Percentiles rank a stretch among this genome's conserved stretches.
These are phyloP conservation scores for Bryopsis sp. DNA, from an alignment of 139 green algal genomes.

Conservation along the genomic window DNA sequence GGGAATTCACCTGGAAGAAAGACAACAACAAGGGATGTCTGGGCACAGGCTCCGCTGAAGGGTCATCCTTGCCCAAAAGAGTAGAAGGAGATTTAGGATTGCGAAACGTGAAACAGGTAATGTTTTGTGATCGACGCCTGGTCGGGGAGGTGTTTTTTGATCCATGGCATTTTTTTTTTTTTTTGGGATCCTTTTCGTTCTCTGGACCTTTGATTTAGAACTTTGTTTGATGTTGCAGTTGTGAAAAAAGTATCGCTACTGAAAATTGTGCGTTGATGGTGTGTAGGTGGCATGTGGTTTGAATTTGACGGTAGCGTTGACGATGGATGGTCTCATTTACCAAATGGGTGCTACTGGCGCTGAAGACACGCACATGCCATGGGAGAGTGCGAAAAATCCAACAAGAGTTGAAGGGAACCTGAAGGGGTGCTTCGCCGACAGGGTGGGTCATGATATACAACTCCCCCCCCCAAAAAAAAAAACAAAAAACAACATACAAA, in stretches of 20 bases:
- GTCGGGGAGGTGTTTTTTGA: no score
- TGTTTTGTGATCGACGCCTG: no score
- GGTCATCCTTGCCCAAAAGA: slow-evolving; percentile 45
- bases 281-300: slow-evolving; percentile 62
- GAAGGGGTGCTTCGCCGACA: slow-evolving; percentile 25
- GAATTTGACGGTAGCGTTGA: slow-evolving; percentile 69
- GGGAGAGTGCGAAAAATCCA: slow-evolving; percentile 31
- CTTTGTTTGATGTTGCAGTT: no score
- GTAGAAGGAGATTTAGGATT: slow-evolving; percentile 28
- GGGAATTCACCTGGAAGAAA: slow-evolving; percentile 43
- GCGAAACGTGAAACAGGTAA: slow-evolving; percentile 33
- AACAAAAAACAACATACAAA: no score
- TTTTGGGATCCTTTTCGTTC: no score
- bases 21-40: slow-evolving; percentile 64
- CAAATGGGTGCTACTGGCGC: slow-evolving; percentile 73
- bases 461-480: no score
- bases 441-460: no score
- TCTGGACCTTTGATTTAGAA: no score
- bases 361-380: slow-evolving; percentile 32
- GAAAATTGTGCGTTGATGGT: no score
- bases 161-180: no score
- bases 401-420: slow-evolving; percentile 28
- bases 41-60: slow-evolving; percentile 45
- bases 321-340: slow-evolving; percentile 48
- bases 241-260: no score